Base-by-base conservation (phyloP, 2,329 filamentous ascomycete genomes). In the Tolypocladium paradoxum region DNA sequence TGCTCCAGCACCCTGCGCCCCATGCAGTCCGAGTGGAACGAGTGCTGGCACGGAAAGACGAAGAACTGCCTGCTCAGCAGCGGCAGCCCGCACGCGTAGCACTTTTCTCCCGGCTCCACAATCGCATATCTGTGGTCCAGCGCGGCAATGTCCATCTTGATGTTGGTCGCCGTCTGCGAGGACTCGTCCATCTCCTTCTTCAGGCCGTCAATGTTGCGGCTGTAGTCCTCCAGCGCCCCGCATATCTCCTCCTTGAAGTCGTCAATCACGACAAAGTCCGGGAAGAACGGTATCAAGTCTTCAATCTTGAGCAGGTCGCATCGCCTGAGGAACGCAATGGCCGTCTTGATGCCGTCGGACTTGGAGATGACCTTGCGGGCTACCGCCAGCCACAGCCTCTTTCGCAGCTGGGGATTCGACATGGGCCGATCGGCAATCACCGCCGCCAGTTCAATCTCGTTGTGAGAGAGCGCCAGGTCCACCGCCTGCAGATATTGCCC, bases 211-310 rank as follows among this genome's bases (percentile, higher is more conserved):
- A 99, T 99, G 60, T 89, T 90, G 37, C 88, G 86, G 48, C 84
- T 88, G 72, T 99, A 99, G 58, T 95, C 88, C 69, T 99, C 93
- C 1, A 99, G 78, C 1, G 95, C 93, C 0, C 83, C 77, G 71
- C 93, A 99, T 37, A 99, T 97, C 67, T 99, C 93, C 58, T 97
- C 91, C 66, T 97, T 96, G 78, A 99, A 99, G 68, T 97, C 93
- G 66, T 99, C 93, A 57, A 99, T 97, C 50, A 97, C 88, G 27
- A 97, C 90, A 65, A 99, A 99, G 67, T 99, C 93, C 0, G 93
- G 93, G 72, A 99, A 99, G 75, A 99, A 96, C 0, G 93, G 93
- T 40, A 99, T 97, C 33, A 99, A 73, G 64, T 99, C 93, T 71
- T 99, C 93, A 58, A 99, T 99, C 57, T 87, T 86, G 49, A 99